Evolutionary conservation across 768 basidiomycete species (phyloP).

Genomic region (Naganishia randhawae): DNA sequence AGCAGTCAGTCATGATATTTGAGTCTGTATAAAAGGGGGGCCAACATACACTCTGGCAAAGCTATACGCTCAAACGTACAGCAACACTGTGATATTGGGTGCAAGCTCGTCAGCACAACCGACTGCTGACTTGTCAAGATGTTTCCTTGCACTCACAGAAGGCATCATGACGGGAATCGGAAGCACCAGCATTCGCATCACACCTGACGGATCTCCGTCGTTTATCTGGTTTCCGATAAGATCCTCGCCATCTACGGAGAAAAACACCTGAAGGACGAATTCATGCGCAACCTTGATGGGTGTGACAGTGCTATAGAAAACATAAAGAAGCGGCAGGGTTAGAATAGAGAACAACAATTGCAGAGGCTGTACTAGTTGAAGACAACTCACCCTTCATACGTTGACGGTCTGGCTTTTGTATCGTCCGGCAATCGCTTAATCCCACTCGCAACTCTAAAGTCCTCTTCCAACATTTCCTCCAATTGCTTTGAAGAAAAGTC

Average conservation of each 20-base stretch:
- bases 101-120: neutral
- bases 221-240: slow-evolving; percentile 33
- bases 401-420: slow-evolving; percentile 43
- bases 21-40: neutral
- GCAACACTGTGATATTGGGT: slow-evolving; percentile 16
- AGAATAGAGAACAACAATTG: neutral
- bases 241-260: slow-evolving; percentile 39
- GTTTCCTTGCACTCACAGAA: slow-evolving; percentile 34
- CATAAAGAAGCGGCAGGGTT: slow-evolving; percentile 5
- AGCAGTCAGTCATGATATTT: neutral
- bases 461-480: slow-evolving; percentile 35
- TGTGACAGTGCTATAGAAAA: slow-evolving; percentile 34
- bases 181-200: slow-evolving; percentile 43
- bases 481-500: slow-evolving; percentile 30
- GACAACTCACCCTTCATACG: slow-evolving; percentile 40
- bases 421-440: slow-evolving; percentile 44
- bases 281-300: slow-evolving; percentile 36
- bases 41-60: slow-evolving; percentile 28
- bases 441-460: slow-evolving; percentile 35
- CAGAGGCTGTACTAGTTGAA: neutral
- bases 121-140: no score
- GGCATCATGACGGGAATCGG: slow-evolving; percentile 40
- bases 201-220: slow-evolving; percentile 38
- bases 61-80: slow-evolving; percentile 29
- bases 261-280: slow-evolving; percentile 39